Evolutionary conservation across 345 rosid genomes (phyloP).

Genomic region (Excoecaria agallocha): DNA sequence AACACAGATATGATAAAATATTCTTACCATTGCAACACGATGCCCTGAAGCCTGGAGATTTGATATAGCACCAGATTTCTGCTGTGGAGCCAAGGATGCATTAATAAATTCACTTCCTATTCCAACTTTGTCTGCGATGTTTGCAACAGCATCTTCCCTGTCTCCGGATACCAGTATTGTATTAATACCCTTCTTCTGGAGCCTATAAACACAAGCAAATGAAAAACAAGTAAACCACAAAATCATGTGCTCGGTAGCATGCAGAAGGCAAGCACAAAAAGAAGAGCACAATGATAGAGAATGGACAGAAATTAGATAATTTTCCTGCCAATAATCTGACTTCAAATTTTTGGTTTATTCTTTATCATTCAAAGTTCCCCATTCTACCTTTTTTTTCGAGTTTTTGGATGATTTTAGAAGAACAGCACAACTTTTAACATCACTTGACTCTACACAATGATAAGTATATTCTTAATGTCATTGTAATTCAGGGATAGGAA

Average conservation of each 20-base stretch:
- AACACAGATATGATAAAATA: conserved; percentile 3
- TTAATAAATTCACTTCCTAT: conserved; percentile 55
- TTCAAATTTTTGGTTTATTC: background rate
- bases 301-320: background rate
- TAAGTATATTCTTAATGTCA: background rate
- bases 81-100: conserved; percentile 75
- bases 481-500: background rate
- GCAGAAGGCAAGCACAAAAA: background rate
- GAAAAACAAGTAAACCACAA: conserved; percentile 7
- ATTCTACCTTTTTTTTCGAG: background rate
- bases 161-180: conserved; percentile 87
- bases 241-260: conserved; percentile 3
- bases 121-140: conserved; percentile 68
- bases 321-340: background rate
- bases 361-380: background rate
- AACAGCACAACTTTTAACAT: background rate
- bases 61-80: conserved; percentile 62
- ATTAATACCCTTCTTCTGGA: conserved; percentile 76
- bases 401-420: conserved; percentile 1
- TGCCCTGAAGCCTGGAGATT: conserved; percentile 79
- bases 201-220: conserved; percentile 45
- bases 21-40: conserved; percentile 75
- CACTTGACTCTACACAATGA: background rate
- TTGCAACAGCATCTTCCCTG: conserved; percentile 96
- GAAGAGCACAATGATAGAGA: background rate